Percentiles rank a stretch among this genome's conserved stretches.
These are phyloP conservation scores for Dioscorea cayenensis DNA, from an alignment of 116 monocot species.

Conservation along the genomic window DNA sequence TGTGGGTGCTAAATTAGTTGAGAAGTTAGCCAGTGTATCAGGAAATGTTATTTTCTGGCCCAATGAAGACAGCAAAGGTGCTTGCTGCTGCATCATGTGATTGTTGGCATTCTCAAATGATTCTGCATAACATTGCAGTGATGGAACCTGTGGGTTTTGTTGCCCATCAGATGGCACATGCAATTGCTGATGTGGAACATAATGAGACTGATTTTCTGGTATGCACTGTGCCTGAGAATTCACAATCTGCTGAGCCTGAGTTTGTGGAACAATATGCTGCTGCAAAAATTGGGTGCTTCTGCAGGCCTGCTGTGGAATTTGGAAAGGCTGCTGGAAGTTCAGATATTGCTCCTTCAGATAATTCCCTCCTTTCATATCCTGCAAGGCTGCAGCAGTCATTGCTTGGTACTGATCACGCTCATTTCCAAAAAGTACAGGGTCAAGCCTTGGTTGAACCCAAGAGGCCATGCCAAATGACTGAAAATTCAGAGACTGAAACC, in stretches of 20 bases:
- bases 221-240: constrained; percentile 32
- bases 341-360: constrained; percentile 64
- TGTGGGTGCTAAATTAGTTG: constrained; percentile 28
- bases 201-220: constrained; percentile 24
- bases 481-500: constrained; percentile 61
- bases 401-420: constrained; percentile 69
- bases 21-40: constrained; percentile 40
- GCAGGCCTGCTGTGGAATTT: constrained; percentile 47
- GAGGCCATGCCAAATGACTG: constrained; percentile 56
- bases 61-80: constrained; percentile 30
- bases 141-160: constrained; percentile 43
- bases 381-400: constrained; percentile 61
- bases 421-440: constrained; percentile 46
- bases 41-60: constrained; percentile 44
- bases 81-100: constrained; percentile 46
- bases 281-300: constrained; percentile 38
- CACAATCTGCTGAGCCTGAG: constrained; percentile 33
- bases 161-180: constrained; percentile 40
- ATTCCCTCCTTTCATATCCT: constrained; percentile 48
- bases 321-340: constrained; percentile 67
- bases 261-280: constrained; percentile 70
- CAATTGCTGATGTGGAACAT: constrained; percentile 43
- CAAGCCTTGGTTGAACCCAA: constrained; percentile 59
- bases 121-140: constrained; percentile 36
- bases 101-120: constrained; percentile 41